phyloP scores from a whole-genome alignment of 2,329 filamentous ascomycete genomes.

The Lasiodiplodia gonubiensis region DNA sequence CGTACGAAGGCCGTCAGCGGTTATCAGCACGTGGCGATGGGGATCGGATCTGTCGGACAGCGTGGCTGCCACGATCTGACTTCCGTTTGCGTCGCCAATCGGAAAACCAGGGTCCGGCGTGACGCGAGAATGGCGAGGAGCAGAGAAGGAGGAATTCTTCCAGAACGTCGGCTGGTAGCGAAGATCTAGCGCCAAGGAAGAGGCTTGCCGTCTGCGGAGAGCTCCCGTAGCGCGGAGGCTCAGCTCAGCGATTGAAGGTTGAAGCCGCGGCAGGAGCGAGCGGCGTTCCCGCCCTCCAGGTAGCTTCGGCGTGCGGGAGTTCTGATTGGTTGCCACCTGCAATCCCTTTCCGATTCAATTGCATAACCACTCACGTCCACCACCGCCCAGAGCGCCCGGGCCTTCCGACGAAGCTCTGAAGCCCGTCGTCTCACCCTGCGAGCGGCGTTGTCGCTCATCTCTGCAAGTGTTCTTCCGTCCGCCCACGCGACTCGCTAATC shows the following conservation, averaged over 20 bases:
- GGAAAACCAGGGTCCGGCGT: neutral
- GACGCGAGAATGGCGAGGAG: neutral
- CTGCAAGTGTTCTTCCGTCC: no score
- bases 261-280: neutral
- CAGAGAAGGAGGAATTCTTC: neutral
- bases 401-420: neutral
- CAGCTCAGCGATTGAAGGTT: neutral
- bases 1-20: neutral
- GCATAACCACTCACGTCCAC: constrained; percentile 4
- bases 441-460: neutral
- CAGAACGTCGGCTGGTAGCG: neutral
- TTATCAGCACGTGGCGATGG: neutral
- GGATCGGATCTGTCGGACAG: neutral
- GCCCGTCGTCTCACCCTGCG: neutral
- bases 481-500: neutral
- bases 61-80: neutral
- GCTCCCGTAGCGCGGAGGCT: neutral
- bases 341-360: constrained; percentile 4
- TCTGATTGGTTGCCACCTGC: constrained; percentile 6
- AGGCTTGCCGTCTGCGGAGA: neutral
- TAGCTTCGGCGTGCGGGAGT: constrained; percentile 21
- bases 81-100: neutral
- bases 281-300: constrained; percentile 5
- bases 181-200: neutral
- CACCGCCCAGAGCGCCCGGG: no score